phyloP scores from a whole-genome alignment of 2,329 filamentous ascomycete species.

The Nakataea oryzae region DNA sequence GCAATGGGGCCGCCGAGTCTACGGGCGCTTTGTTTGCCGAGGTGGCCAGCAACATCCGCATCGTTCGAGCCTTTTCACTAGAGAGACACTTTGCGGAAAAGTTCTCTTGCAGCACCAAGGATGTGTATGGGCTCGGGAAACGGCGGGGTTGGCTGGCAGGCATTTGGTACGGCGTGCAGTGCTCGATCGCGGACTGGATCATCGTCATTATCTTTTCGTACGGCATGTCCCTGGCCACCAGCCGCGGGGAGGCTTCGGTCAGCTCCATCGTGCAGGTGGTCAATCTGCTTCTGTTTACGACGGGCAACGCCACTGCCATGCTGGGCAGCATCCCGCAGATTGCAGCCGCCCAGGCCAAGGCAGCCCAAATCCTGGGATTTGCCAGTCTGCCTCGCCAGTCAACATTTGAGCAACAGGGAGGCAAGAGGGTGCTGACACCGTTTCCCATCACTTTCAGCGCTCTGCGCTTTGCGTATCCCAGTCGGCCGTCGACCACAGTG shows the following conservation, averaged over 20 bases:
- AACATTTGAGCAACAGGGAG: conserved; percentile 48
- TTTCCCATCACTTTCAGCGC: conserved; percentile 42
- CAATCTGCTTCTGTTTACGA: conserved; percentile 73
- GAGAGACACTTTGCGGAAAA: conserved; percentile 61
- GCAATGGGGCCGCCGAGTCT: conserved; percentile 50
- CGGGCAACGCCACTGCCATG: conserved; percentile 61
- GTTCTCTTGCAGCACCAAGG: conserved; percentile 39
- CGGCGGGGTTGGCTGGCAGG: conserved; percentile 58
- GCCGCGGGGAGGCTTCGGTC: conserved; percentile 32
- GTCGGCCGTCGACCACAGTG: conserved; percentile 32
- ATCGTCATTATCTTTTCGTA: conserved; percentile 80
- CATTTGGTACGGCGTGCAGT: conserved; percentile 65
- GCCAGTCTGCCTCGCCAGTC: conserved; percentile 43
- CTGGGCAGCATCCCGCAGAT: conserved; percentile 73
- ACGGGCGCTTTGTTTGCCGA: conserved; percentile 59
- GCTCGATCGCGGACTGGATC: conserved; percentile 60
- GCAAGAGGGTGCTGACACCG: conserved; percentile 18
- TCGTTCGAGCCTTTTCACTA: conserved; percentile 64
- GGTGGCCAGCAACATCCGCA: conserved; percentile 67
- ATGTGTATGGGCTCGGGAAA: conserved; percentile 50
- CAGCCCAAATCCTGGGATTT: conserved; percentile 61
- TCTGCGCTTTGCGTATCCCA: conserved; percentile 64
- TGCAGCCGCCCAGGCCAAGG: conserved; percentile 61
- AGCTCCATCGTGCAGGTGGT: conserved; percentile 62
- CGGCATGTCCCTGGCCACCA: conserved; percentile 53